phyloP scores from a whole-genome alignment of 805 yeast species.

The Blastobotrys muscicola region DNA sequence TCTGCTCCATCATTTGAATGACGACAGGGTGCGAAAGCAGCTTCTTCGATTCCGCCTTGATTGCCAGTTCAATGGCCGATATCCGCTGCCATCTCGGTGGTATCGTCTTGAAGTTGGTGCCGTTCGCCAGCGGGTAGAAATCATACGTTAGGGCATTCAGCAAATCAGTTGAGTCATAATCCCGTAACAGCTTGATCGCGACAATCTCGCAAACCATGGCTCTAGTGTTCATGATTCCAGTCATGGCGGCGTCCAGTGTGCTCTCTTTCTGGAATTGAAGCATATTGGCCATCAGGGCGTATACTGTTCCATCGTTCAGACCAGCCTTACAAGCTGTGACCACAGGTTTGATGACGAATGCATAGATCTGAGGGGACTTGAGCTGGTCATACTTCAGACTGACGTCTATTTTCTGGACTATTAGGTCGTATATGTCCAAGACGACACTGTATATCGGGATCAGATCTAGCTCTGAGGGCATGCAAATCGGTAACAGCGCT shows the following conservation, averaged over 20 bases:
- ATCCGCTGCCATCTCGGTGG: constrained; percentile 33
- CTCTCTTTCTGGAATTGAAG: constrained; percentile 30
- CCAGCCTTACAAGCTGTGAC: constrained; percentile 27
- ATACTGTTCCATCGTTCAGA: constrained; percentile 28
- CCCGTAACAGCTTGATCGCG: constrained; percentile 41
- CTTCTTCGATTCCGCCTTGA: constrained; percentile 43
- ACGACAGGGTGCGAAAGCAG: constrained; percentile 45
- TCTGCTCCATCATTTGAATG: constrained; percentile 36
- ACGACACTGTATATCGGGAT: constrained; percentile 28
- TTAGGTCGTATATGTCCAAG: constrained; percentile 32
- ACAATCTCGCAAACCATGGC: constrained; percentile 45
- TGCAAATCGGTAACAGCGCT: constrained; percentile 14
- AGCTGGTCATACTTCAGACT: constrained; percentile 43
- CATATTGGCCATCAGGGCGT: constrained; percentile 32
- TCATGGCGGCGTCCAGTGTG: constrained; percentile 23
- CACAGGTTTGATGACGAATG: constrained; percentile 40
- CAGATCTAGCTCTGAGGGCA: constrained; percentile 23
- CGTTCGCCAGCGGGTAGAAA: constrained; percentile 37
- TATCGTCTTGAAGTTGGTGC: constrained; percentile 17
- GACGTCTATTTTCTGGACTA: constrained; percentile 35
- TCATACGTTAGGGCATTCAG: constrained; percentile 38
- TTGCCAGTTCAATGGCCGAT: constrained; percentile 41
- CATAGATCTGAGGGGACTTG: constrained; percentile 41
- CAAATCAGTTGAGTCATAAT: constrained; percentile 34
- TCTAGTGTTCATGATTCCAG: constrained; percentile 33